Evolutionary conservation across 108 stramenopile species (phyloP).

Genomic region (Cyclotella distinguenda): DNA sequence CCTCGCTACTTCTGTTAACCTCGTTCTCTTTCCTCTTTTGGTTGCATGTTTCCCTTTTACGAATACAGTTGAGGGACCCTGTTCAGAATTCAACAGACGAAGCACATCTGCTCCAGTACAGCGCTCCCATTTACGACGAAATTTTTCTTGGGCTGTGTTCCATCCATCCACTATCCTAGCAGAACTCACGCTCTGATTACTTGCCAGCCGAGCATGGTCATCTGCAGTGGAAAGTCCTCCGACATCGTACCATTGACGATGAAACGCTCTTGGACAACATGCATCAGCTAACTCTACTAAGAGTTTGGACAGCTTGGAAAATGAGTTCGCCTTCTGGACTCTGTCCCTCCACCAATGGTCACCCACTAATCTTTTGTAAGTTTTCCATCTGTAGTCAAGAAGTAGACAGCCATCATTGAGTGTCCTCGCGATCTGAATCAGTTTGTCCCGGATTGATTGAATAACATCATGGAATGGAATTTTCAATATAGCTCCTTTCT

Average conservation of each 20-base stretch:
- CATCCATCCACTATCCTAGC: conserved; percentile 11
- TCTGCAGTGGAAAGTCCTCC: conserved; percentile 32
- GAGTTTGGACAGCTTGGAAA: conserved; percentile 42
- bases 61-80: neutral
- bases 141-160: conserved; percentile 11
- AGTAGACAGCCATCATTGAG: conserved; percentile 54
- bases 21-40: neutral
- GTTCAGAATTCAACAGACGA: neutral
- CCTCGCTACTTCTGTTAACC: no score
- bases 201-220: conserved; percentile 16
- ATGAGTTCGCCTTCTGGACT: conserved; percentile 49
- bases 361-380: conserved; percentile 17
- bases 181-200: neutral
- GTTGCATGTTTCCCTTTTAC: neutral
- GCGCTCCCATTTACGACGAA: conserved; percentile 38
- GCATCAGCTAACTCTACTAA: conserved; percentile 63
- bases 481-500: neutral
- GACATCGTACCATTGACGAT: conserved; percentile 51
- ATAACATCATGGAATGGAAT: conserved; percentile 49
- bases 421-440: conserved; percentile 48
- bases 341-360: conserved; percentile 43
- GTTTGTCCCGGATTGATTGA: conserved; percentile 51
- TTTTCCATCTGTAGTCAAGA: conserved; percentile 60
- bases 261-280: conserved; percentile 55
- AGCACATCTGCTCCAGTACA: conserved; percentile 7